Conservation (phyloP, 257 asterid genomes). For the Ocimum tenuiflorum region DNA sequence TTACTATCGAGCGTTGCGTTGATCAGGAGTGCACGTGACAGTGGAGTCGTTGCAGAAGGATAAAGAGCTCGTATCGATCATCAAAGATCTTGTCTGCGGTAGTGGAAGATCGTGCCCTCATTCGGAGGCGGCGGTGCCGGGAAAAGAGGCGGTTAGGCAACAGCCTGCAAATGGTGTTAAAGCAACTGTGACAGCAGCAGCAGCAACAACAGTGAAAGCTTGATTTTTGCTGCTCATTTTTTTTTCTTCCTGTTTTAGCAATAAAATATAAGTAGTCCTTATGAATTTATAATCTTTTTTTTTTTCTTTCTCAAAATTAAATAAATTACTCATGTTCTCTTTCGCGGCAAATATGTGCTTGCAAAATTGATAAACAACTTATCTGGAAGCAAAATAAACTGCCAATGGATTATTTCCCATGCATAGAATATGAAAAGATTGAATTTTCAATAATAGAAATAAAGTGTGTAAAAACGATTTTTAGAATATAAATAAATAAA, state of each 20-base stretch:
- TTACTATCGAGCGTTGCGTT: not conserved
- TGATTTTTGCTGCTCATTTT: not conserved
- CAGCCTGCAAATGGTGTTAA: slow-evolving; percentile 20
- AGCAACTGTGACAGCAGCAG: slow-evolving; percentile 25
- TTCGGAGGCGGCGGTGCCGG: slow-evolving; percentile 16
- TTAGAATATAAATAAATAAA: no score
- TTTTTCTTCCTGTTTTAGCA: not conserved
- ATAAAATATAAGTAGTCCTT: not conserved
- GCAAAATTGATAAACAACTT: no score
- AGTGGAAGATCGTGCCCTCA: slow-evolving; percentile 84
- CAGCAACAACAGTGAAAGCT: slow-evolving; percentile 26
- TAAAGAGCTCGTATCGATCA: slow-evolving; percentile 40
- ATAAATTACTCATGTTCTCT: not conserved
- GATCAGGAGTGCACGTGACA: slow-evolving; percentile 77
- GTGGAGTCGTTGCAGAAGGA: slow-evolving; percentile 78
- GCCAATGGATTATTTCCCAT: no score
- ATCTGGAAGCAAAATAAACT: no score
- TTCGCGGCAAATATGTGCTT: not conserved
- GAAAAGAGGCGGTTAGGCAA: slow-evolving; percentile 24
- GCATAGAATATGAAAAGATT: no score
- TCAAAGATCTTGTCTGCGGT: slow-evolving; percentile 55
- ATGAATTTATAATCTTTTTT: not conserved
- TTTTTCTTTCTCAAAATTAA: not conserved
- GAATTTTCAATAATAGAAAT: no score
- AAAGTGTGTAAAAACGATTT: no score